phyloP scores from a whole-genome alignment of 352 stramenopile species.

The Phytophthora macrochlamydospora region DNA sequence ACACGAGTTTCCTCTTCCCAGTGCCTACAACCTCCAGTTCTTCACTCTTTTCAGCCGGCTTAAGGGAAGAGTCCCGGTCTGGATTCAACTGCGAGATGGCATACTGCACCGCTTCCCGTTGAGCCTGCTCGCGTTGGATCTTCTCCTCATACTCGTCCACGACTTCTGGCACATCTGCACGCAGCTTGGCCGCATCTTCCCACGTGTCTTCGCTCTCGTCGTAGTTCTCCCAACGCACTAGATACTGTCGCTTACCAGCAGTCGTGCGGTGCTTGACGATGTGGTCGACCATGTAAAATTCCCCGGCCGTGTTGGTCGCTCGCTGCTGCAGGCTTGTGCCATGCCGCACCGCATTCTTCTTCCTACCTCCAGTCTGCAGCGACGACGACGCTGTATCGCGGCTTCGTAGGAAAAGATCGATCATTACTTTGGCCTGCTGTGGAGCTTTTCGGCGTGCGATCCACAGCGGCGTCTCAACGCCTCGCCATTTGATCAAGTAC shows the following conservation, averaged over 20 bases:
- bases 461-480: conserved; percentile 30
- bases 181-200: conserved; percentile 56
- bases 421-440: conserved; percentile 32
- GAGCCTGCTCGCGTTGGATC: conserved; percentile 10
- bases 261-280: conserved; percentile 59
- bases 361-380: conserved; percentile 4
- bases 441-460: conserved; percentile 39
- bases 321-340: conserved; percentile 5
- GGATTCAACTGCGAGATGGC: conserved; percentile 15
- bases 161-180: conserved; percentile 52
- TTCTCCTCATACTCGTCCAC: conserved; percentile 60
- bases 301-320: background rate
- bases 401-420: conserved; percentile 30
- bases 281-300: conserved; percentile 64
- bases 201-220: conserved; percentile 69
- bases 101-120: conserved; percentile 9
- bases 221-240: conserved; percentile 76
- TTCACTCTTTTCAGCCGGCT: conserved; percentile 6
- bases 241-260: conserved; percentile 54
- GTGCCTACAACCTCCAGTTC: conserved; percentile 10
- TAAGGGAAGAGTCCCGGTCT: conserved; percentile 4
- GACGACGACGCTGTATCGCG: background rate
- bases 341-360: conserved; percentile 15
- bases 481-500: conserved; percentile 46
- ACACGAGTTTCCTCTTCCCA: background rate